Evolutionary conservation across 1,284 basidiomycete genomes (phyloP).

Genomic region (Ustilago trichophora): DNA sequence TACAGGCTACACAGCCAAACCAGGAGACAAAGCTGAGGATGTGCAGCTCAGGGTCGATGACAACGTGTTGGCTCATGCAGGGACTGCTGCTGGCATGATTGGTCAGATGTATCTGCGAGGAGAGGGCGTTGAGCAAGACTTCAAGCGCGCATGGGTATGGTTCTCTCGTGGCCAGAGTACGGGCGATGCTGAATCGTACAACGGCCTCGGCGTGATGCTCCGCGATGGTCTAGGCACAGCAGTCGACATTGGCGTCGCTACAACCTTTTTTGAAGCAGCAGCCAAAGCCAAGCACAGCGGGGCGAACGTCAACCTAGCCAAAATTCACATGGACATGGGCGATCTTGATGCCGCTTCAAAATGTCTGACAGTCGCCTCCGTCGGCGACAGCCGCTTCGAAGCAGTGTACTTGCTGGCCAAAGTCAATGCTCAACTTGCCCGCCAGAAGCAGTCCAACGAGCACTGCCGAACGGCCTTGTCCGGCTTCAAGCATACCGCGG

Average conservation of each 20-base stretch:
- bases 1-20: conserved; percentile 30
- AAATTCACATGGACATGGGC: conserved; percentile 71
- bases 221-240: conserved; percentile 82
- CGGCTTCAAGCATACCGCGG: conserved; percentile 52
- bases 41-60: conserved; percentile 49
- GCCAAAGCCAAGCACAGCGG: conserved; percentile 76
- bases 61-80: conserved; percentile 25
- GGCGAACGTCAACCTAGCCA: conserved; percentile 88
- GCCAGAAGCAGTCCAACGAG: conserved; percentile 28
- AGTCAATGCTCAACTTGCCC: conserved; percentile 42
- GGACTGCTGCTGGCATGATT: conserved; percentile 68
- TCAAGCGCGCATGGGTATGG: conserved; percentile 85
- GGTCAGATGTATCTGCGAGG: conserved; percentile 94
- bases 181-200: conserved; percentile 85
- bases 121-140: conserved; percentile 85
- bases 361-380: conserved; percentile 41
- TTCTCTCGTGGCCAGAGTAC: conserved; percentile 79
- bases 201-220: conserved; percentile 89
- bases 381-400: conserved; percentile 47
- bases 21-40: conserved; percentile 49
- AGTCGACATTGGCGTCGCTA: conserved; percentile 70
- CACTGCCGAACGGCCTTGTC: conserved; percentile 45
- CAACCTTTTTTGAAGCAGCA: conserved; percentile 78
- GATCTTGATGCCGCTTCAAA: conserved; percentile 40
- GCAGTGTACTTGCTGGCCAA: conserved; percentile 50